Base-by-base conservation (phyloP, 2,329 filamentous ascomycete species). In the Dothideomycetes sp. region DNA sequence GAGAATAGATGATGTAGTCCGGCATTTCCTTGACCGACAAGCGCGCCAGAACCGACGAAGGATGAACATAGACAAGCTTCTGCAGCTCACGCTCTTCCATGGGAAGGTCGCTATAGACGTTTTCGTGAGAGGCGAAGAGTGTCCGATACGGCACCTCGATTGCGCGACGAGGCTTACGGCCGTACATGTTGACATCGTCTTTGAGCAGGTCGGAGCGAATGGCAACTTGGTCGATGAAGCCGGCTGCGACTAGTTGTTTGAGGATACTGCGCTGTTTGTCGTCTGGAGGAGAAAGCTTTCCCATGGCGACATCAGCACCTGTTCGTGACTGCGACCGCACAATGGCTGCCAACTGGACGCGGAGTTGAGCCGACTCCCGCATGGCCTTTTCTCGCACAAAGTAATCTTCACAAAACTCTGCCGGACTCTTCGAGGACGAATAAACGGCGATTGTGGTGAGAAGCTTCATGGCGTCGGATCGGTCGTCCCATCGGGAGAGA, bases 131-230 rank as follows among this genome's bases (percentile, higher is more conserved):
- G 0, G 86, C 79, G 49, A 88, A 77, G 4, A 98, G 77, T 0
- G 91, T 87, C 5, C 94, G 61, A 56, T 96, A 98, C 0, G 89
- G 84, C 3, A 96, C 84, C 50, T 96, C 87, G 47, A 91, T 93
- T 2, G 88, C 84, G n/a, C 87, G 77, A 37, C 77, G 78, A 0
- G 88, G 84, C 45, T 83, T 85, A 14, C 81, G 71, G 34, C 69
- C 62, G 38, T 72, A 62, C 45, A 81, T 77, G 1, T 80, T 79
- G 1, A 84, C 83, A 10, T 71, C 72, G 1, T 45, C 41, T 3
- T 33, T 46, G 8, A 85, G 72, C n/a, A 86, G 68, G 59, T 98
- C 89, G 3, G 84, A 85, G 44, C 91, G 84, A 50, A 96, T 87
- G 34, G 91, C 91, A 31, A 98, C 75, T 50, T 95, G 84, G 60